phyloP scores from a whole-genome alignment of 2,329 filamentous ascomycete species.

The Xylariaceae sp. region DNA sequence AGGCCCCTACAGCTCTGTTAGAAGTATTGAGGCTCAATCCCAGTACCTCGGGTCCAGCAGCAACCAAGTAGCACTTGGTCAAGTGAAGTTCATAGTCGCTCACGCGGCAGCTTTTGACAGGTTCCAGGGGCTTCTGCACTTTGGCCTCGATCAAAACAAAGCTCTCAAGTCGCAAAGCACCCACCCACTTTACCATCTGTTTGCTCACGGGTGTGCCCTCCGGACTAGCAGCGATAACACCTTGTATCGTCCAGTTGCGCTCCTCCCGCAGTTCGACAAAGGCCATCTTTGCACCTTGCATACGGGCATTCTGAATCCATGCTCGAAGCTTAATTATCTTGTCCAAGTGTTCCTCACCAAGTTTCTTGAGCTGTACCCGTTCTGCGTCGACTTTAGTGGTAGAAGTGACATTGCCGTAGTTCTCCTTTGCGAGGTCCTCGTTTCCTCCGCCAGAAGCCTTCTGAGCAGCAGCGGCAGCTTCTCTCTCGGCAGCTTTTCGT shows the following conservation, averaged over 20 bases:
- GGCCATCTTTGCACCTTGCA: constrained; percentile 88
- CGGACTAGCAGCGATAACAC: constrained; percentile 70
- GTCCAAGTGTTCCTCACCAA: constrained; percentile 70
- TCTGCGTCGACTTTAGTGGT: constrained; percentile 63
- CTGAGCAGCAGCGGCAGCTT: constrained; percentile 71
- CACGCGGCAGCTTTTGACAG: constrained; percentile 86
- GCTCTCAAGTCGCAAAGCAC: constrained; percentile 76
- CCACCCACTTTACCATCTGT: constrained; percentile 95
- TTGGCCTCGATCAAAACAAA: constrained; percentile 81
- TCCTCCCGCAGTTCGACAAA: constrained; percentile 86
- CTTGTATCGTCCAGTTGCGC: constrained; percentile 79
- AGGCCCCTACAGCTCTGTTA: constrained; percentile 61
- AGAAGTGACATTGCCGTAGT: constrained; percentile 76
- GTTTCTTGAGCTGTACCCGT: constrained; percentile 64
- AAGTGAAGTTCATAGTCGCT: constrained; percentile 86
- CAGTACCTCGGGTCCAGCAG: constrained; percentile 63
- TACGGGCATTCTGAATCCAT: constrained; percentile 85
- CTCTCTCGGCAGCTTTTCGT: constrained; percentile 72
- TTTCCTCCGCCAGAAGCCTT: constrained; percentile 68
- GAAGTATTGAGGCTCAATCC: constrained; percentile 63
- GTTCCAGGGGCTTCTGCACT: constrained; percentile 82
- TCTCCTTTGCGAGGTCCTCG: constrained; percentile 73
- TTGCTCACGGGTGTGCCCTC: constrained; percentile 70
- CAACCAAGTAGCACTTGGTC: constrained; percentile 80
- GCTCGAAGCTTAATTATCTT: constrained; percentile 78